Base-by-base conservation (phyloP, 2,329 filamentous ascomycete species). In the Microdochium trichocladiopsis region DNA sequence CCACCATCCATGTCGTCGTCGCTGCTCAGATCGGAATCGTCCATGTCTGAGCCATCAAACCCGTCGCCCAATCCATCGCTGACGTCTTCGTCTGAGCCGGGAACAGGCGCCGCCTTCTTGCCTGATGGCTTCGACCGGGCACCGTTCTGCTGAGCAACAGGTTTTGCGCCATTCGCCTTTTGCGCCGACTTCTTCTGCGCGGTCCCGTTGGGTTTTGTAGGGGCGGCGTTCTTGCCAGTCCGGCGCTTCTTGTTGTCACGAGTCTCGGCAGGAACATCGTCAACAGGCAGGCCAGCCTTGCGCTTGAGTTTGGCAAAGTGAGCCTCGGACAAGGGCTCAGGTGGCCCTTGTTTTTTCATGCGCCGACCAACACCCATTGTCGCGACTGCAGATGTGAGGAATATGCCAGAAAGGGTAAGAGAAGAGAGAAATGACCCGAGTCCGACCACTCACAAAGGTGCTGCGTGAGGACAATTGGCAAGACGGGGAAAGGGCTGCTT, bases 281-380 rank as follows among this genome's bases (percentile, higher is more conserved):
- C 75, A 58, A 84, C 85, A 41, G 83, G 83, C 61, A 88, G 77
- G 56, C 81, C 83, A 55, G 83, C 83, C 77, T 97, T 97, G 68
- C 92, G 83, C 81, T 97, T 96, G 56, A 86, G 70, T 65, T 86
- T 90, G 50, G 85, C 84, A 62, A 87, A 85, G 64, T 88, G 83
- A 58, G 84, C 82, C 66, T 96, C 90, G 58, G 94, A 90, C 59
- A 96, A 80, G 58, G 87, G 79, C 64, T 87, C 82, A 51, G 94
- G 94, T 58, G 87, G 79, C 52, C 91, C 93, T 80, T 97, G 94
- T 74, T 96, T 96, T 71, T 92, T 89, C 86, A 96, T 95, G 63
- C 92, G 90, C 68, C 91, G 88, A 69, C 91, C 89, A 56, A 84
- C 82, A 76, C 90, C 92, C 92, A 96, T 96, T 65, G 68, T 83